Conservation (phyloP, 2,329 filamentous ascomycete species). For the Beauveria scarabaeidicola region DNA sequence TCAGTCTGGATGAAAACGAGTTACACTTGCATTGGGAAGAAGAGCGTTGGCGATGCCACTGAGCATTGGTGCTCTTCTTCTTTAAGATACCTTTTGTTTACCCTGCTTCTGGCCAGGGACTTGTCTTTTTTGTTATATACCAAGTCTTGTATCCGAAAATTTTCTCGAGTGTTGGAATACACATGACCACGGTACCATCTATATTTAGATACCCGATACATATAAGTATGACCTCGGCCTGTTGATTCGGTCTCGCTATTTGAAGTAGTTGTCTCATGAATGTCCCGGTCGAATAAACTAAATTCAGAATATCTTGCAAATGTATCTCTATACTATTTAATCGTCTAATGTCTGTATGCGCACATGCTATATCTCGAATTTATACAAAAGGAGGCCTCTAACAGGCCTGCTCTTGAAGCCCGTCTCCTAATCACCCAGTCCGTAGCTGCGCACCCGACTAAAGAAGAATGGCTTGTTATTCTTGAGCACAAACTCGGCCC, state of each 20-base stretch:
- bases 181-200: not conserved
- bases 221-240: not conserved
- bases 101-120: not conserved
- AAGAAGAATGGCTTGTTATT: constrained; percentile 61
- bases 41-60: not conserved
- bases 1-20: not conserved
- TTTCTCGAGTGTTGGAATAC: not conserved
- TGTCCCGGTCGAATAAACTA: too few relatives aligned
- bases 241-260: not conserved
- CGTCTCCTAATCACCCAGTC: constrained; percentile 26
- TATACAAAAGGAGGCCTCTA: too few relatives aligned
- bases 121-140: constrained; percentile 3
- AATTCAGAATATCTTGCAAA: too few relatives aligned
- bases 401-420: too few relatives aligned
- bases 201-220: not conserved
- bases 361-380: too few relatives aligned
- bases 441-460: constrained; percentile 57
- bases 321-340: too few relatives aligned
- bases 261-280: not conserved
- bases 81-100: not conserved
- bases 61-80: not conserved
- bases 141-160: not conserved
- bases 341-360: too few relatives aligned
- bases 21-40: not conserved
- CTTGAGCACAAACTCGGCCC: constrained; percentile 65